phyloP scores from a whole-genome alignment of 495 filamentous ascomycete species.

The Alectoria sarmentosa region DNA sequence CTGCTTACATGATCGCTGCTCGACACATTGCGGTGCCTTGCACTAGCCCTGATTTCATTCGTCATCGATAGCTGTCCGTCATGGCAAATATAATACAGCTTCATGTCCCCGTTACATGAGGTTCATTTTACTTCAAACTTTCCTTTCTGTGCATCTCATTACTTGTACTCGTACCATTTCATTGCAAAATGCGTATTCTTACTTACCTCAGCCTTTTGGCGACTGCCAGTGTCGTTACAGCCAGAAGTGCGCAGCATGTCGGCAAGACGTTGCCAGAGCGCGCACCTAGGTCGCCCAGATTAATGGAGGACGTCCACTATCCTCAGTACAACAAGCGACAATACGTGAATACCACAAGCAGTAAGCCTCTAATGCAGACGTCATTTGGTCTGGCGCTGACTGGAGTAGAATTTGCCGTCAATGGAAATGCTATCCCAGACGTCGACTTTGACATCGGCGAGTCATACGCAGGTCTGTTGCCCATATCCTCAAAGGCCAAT shows the following conservation, averaged over 20 bases:
- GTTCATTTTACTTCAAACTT: background rate
- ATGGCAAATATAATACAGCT: too few relatives aligned
- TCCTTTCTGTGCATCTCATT: background rate
- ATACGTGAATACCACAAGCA: conserved; percentile 18
- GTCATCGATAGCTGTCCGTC: background rate
- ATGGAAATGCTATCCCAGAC: conserved; percentile 61
- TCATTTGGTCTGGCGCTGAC: background rate
- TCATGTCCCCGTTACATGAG: too few relatives aligned
- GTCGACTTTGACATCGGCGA: conserved; percentile 72
- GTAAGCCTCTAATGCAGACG: background rate
- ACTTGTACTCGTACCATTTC: too few relatives aligned
- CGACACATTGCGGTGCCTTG: background rate
- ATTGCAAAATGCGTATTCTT: conserved; percentile 13
- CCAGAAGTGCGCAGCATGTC: conserved; percentile 26
- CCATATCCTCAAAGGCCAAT: conserved; percentile 50
- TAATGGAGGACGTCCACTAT: conserved; percentile 1
- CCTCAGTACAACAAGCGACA: conserved; percentile 16
- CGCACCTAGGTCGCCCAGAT: conserved; percentile 14
- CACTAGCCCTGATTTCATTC: background rate
- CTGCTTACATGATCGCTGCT: background rate
- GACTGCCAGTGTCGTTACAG: conserved; percentile 17
- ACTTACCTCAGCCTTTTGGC: conserved; percentile 13
- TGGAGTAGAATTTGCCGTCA: conserved; percentile 50
- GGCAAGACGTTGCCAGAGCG: conserved; percentile 26
- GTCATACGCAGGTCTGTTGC: conserved; percentile 65